These are phyloP conservation scores for Candida ponderosae DNA, from an alignment of 805 yeast genomes.

Conservation along the genomic window DNA sequence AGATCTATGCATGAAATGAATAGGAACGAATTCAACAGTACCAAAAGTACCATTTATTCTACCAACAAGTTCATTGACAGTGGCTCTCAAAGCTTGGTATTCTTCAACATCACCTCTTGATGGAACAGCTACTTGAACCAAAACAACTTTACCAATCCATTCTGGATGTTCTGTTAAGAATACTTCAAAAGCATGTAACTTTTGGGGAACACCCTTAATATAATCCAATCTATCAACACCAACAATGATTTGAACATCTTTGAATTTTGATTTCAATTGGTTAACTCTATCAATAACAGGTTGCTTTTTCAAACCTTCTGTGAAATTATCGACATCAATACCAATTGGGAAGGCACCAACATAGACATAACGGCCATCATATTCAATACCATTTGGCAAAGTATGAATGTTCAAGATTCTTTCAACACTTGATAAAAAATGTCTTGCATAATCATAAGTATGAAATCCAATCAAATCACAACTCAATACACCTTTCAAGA, in stretches of 20 bases:
- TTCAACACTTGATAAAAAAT: slow-evolving; percentile 84
- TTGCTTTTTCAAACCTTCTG: slow-evolving; percentile 62
- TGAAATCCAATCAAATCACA: slow-evolving; percentile 97
- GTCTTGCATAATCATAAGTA: slow-evolving; percentile 98
- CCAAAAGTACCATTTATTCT: slow-evolving; percentile 95
- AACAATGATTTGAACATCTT: slow-evolving; percentile 77
- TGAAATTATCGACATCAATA: slow-evolving; percentile 87
- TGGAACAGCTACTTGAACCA: slow-evolving; percentile 96
- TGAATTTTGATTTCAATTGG: slow-evolving; percentile 57
- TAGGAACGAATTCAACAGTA: slow-evolving; percentile 94
- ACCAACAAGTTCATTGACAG: slow-evolving; percentile 93
- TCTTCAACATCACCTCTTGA: slow-evolving; percentile 98
- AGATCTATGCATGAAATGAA: slow-evolving; percentile 91
- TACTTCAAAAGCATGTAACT: slow-evolving; percentile 91
- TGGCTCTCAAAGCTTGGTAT: slow-evolving; percentile 86
- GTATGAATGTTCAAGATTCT: slow-evolving; percentile 77
- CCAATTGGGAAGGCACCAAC: slow-evolving; percentile 99
- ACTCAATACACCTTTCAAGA: slow-evolving; percentile 82
- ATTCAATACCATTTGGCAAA: slow-evolving; percentile 84
- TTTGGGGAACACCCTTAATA: slow-evolving; percentile 97
- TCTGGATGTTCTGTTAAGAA: slow-evolving; percentile 91
- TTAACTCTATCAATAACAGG: slow-evolving; percentile 59
- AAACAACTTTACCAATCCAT: slow-evolving; percentile 94
- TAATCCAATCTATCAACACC: slow-evolving; percentile 97
- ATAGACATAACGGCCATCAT: slow-evolving; percentile 63